Conservation (phyloP, 331 rosid genomes). For the Quercus phellos region DNA sequence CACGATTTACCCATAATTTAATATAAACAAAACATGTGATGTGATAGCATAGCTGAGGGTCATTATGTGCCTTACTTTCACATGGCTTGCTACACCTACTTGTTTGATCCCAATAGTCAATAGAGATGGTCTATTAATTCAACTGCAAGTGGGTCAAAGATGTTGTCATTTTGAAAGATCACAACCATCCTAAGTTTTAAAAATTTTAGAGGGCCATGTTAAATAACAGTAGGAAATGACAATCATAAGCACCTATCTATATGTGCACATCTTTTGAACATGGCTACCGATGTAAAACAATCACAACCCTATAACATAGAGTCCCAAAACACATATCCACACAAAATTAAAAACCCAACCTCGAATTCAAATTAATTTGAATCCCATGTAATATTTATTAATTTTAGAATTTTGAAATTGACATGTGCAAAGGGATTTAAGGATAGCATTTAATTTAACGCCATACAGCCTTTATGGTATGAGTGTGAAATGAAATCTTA, state of each 20-base stretch:
- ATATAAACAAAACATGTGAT: conserved; percentile 21
- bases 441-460: neutral
- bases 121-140: conserved; percentile 66
- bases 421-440: neutral
- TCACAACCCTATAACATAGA: conserved; percentile 23
- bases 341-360: neutral
- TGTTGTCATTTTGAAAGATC: conserved; percentile 39
- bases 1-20: conserved; percentile 19
- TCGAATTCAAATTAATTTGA: neutral
- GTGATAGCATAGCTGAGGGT: conserved; percentile 44
- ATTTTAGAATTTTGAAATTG: too few relatives aligned
- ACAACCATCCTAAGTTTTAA: conserved; percentile 31
- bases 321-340: conserved; percentile 22
- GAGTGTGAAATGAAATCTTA: conserved; percentile 16
- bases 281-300: too few relatives aligned
- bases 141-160: conserved; percentile 84
- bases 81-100: conserved; percentile 69
- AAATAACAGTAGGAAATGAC: conserved; percentile 35
- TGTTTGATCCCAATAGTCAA: conserved; percentile 43
- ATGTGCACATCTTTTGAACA: conserved; percentile 43
- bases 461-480: conserved; percentile 5
- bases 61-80: conserved; percentile 47
- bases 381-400: neutral
- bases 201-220: conserved; percentile 39
- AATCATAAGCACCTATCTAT: conserved; percentile 41